Evolutionary conservation across 139 green algal species (phyloP).

Genomic region (Picochlorum sp.): DNA sequence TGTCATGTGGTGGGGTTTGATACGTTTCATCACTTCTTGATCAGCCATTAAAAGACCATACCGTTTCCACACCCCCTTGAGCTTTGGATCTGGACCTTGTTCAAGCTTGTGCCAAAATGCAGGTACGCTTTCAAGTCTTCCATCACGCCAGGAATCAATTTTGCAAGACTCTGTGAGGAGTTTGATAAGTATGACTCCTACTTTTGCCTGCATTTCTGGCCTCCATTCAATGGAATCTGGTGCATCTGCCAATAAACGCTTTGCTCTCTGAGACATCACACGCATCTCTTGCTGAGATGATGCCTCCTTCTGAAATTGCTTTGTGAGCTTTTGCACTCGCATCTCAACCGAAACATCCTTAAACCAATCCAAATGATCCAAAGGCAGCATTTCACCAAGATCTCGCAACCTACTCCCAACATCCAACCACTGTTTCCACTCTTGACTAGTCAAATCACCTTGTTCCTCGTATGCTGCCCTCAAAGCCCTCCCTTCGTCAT

Average conservation of each 20-base stretch:
- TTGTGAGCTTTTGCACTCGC: constrained; percentile 9
- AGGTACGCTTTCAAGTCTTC: constrained; percentile 9
- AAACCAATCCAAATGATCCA: constrained; percentile 30
- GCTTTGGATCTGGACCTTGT: constrained; percentile 11
- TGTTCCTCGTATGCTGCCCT: background rate
- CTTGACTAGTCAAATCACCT: background rate
- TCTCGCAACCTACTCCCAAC: constrained; percentile 14
- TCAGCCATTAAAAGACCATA: constrained; percentile 29
- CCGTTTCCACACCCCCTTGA: constrained; percentile 18
- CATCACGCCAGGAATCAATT: constrained; percentile 18
- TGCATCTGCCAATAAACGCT: constrained; percentile 2
- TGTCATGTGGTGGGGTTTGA: constrained; percentile 30
- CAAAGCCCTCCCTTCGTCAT: constrained; percentile 9
- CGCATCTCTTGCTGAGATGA: constrained; percentile 16
- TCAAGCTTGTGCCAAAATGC: constrained; percentile 34
- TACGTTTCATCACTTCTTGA: constrained; percentile 25
- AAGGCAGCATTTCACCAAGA: constrained; percentile 24
- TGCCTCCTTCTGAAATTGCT: constrained; percentile 13
- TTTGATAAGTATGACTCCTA: constrained; percentile 33
- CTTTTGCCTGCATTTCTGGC: constrained; percentile 17
- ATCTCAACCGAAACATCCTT: background rate
- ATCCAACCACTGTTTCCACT: constrained; percentile 17
- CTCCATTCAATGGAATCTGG: constrained; percentile 1
- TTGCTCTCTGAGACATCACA: background rate
- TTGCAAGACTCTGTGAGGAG: constrained; percentile 23